Evolutionary conservation across 1,139 yeast species (phyloP).

Genomic region (Spencermartinsiella ligniputridi): DNA sequence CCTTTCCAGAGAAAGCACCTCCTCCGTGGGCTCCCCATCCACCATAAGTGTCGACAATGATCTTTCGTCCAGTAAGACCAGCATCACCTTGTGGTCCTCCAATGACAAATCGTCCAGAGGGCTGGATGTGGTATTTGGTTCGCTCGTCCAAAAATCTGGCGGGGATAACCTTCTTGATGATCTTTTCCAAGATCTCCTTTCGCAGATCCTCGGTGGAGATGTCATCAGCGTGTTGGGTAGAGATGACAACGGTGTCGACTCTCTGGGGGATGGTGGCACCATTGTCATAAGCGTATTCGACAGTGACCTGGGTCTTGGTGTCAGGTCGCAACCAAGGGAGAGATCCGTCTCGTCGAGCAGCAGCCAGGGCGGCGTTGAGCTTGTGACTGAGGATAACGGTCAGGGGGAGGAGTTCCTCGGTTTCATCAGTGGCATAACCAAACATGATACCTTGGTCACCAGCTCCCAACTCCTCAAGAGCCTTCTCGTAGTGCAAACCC

Average conservation of each 20-base stretch:
- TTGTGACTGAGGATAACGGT: conserved; percentile 92
- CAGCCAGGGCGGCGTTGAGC: conserved; percentile 94
- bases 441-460: conserved; percentile 99
- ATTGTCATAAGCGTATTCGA: conserved; percentile 87
- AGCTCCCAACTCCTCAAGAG: conserved; percentile 97
- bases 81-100: conserved; percentile 99
- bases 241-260: conserved; percentile 96
- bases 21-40: conserved; percentile 99
- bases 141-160: conserved; percentile 85
- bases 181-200: conserved; percentile 66
- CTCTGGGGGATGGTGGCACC: conserved; percentile 95
- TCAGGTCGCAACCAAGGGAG: conserved; percentile 98
- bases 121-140: conserved; percentile 97
- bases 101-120: conserved; percentile 98
- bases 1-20: conserved; percentile 99
- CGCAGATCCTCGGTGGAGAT: conserved; percentile 92
- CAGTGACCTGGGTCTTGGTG: conserved; percentile 98
- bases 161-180: conserved; percentile 90
- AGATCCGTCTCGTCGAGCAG: conserved; percentile 94
- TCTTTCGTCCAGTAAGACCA: conserved; percentile 99
- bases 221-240: conserved; percentile 96
- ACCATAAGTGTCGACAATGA: conserved; percentile 99
- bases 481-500: conserved; percentile 96
- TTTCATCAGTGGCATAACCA: conserved; percentile 99
- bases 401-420: conserved; percentile 95